Evolutionary conservation across 257 asterid species (phyloP).

Genomic region (Solanum medicagineum): DNA sequence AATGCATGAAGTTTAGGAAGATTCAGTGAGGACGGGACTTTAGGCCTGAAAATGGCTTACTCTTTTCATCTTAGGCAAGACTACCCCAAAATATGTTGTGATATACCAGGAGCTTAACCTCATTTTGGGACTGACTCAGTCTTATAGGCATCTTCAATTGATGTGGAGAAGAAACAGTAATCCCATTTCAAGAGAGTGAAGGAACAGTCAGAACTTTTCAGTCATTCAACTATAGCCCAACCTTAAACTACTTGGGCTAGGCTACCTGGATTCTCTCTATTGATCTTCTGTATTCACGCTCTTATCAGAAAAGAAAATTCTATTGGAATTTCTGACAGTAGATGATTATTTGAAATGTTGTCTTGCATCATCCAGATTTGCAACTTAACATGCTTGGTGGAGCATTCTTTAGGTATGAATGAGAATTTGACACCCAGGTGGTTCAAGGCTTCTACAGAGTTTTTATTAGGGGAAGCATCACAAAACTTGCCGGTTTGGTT

Average conservation of each 20-base stretch:
- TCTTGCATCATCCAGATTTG: neutral
- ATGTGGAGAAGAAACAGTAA: neutral
- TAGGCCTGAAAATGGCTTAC: neutral
- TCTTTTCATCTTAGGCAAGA: neutral
- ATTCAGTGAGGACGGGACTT: neutral
- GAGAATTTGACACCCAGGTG: neutral
- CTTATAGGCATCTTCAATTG: neutral
- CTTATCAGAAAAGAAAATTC: neutral
- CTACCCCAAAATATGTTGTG: neutral
- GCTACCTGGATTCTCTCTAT: neutral
- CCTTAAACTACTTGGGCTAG: neutral
- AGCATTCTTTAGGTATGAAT: neutral
- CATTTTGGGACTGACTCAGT: neutral
- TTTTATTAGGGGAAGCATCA: neutral
- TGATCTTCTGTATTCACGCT: neutral
- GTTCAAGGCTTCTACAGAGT: neutral
- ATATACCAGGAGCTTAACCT: neutral
- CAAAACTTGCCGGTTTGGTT: neutral
- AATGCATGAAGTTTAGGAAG: neutral
- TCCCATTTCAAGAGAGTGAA: neutral
- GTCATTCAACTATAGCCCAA: neutral
- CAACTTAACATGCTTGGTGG: neutral
- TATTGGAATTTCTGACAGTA: neutral
- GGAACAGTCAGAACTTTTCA: neutral
- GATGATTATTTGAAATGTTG: neutral